These are phyloP conservation scores for Parachaetomium inaequale DNA, from an alignment of 495 filamentous ascomycete species.

Conservation along the genomic window DNA sequence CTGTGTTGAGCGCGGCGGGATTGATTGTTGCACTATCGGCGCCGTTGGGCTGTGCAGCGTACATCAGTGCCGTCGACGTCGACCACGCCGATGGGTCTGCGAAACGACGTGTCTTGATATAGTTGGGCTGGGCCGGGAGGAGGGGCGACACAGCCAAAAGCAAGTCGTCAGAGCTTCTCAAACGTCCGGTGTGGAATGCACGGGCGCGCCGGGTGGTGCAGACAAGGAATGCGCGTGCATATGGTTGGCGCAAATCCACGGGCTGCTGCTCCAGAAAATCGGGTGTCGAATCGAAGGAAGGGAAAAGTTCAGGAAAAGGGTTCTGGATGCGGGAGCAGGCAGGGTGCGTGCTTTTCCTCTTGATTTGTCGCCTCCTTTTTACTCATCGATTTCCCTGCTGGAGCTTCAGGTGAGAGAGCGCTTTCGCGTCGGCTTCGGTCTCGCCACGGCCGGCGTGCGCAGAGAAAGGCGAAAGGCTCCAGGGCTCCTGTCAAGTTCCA, in stretches of 20 bases:
- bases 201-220: conserved; percentile 40
- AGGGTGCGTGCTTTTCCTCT: conserved; percentile 17
- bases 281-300: conserved; percentile 3
- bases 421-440: not conserved
- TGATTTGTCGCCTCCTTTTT: conserved; percentile 17
- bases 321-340: not conserved
- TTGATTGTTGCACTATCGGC: conserved; percentile 56
- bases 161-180: conserved; percentile 15
- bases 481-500: not conserved
- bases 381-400: conserved; percentile 9
- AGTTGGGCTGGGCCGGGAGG: conserved; percentile 45
- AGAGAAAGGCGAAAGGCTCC: not conserved
- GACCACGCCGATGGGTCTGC: conserved; percentile 43
- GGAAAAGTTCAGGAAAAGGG: conserved; percentile 11
- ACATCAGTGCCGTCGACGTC: conserved; percentile 47
- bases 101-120: conserved; percentile 57
- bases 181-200: conserved; percentile 35
- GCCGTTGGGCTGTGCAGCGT: conserved; percentile 54
- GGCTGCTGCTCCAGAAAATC: conserved; percentile 20
- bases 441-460: conserved; percentile 17
- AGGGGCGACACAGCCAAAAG: conserved; percentile 33
- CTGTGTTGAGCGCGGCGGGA: conserved; percentile 53
- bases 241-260: conserved; percentile 38
- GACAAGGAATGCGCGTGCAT: conserved; percentile 36
- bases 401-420: not conserved